phyloP scores from a whole-genome alignment of 192 early-diverging fungal species.

The Coemansia sp. region DNA sequence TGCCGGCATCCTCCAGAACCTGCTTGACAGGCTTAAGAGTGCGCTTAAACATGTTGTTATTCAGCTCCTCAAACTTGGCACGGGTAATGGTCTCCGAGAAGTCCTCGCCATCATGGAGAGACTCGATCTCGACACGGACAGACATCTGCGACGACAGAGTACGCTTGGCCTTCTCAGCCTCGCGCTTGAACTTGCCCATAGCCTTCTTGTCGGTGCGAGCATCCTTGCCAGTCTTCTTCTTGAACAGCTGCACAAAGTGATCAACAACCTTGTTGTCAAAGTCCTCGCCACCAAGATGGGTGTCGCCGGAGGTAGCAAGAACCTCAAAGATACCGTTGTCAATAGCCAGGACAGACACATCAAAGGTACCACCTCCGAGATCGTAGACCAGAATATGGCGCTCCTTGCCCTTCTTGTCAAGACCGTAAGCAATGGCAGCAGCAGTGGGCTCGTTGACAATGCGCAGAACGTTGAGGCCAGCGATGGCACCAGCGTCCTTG shows the following conservation, averaged over 20 bases:
- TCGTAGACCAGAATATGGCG: slow-evolving; percentile 94
- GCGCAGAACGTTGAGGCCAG: slow-evolving; percentile 79
- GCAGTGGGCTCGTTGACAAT: slow-evolving; percentile 95
- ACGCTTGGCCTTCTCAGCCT: slow-evolving; percentile 98
- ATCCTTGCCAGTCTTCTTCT: slow-evolving; percentile 88
- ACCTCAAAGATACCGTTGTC: slow-evolving; percentile 97
- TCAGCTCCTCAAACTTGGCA: slow-evolving; percentile 96
- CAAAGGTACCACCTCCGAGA: slow-evolving; percentile 97
- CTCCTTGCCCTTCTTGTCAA: slow-evolving; percentile 89
- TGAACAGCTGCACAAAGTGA: slow-evolving; percentile 90
- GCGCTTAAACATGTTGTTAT: slow-evolving; percentile 89
- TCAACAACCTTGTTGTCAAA: slow-evolving; percentile 95
- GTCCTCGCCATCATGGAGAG: slow-evolving; percentile 84
- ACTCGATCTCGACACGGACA: slow-evolving; percentile 90
- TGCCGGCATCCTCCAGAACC: slow-evolving; percentile 86
- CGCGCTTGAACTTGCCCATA: slow-evolving; percentile 92
- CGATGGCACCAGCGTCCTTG: slow-evolving; percentile 85
- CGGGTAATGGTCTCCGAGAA: slow-evolving; percentile 93
- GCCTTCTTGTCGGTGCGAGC: slow-evolving; percentile 80
- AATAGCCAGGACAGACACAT: slow-evolving; percentile 95
- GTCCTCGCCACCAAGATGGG: slow-evolving; percentile 97
- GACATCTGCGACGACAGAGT: slow-evolving; percentile 91
- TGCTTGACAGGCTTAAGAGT: slow-evolving; percentile 92
- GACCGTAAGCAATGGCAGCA: slow-evolving; percentile 94
- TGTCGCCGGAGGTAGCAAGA: slow-evolving; percentile 93